phyloP scores from a whole-genome alignment of 1,139 yeast genomes.

The Suhomyces kunorum region DNA sequence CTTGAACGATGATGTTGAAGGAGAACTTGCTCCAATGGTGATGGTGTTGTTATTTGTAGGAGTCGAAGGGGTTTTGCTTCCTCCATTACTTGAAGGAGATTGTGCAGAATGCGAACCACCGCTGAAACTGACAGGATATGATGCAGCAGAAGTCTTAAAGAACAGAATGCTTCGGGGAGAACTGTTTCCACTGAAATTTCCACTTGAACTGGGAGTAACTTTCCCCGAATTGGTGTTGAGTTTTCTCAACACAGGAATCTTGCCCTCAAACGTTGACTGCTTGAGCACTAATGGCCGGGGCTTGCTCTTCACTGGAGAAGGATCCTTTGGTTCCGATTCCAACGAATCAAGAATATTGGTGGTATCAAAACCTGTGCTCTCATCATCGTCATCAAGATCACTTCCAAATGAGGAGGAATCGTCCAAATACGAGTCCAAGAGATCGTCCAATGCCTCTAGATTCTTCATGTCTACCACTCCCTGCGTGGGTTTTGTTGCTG shows the following conservation, averaged over 20 bases:
- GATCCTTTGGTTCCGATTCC: neutral
- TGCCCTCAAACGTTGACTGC: constrained; percentile 8
- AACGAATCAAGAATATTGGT: constrained; percentile 8
- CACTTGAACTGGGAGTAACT: neutral
- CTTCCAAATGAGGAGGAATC: constrained; percentile 41
- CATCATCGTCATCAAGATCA: constrained; percentile 24
- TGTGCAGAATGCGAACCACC: neutral
- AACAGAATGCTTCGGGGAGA: constrained; percentile 1
- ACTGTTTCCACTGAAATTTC: constrained; percentile 1
- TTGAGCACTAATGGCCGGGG: constrained; percentile 9
- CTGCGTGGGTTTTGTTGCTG: neutral
- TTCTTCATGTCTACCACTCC: constrained; percentile 16
- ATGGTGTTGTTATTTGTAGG: constrained; percentile 27
- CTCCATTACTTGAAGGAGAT: constrained; percentile 15
- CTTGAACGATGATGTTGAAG: constrained; percentile 28
- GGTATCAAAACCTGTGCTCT: constrained; percentile 12
- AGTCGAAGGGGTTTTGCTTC: constrained; percentile 19
- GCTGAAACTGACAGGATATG: constrained; percentile 4
- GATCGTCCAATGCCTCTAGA: constrained; percentile 46
- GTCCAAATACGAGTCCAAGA: constrained; percentile 47
- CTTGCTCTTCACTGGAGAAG: constrained; percentile 2
- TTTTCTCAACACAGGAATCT: constrained; percentile 1
- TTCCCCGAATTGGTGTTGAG: neutral
- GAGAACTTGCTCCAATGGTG: constrained; percentile 41
- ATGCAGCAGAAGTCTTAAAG: constrained; percentile 2